A percentile compares a stretch with the other conserved stretches of the same genome.
Conservation (phyloP, 805 yeast genomes). For the Saturnispora sanitii region DNA sequence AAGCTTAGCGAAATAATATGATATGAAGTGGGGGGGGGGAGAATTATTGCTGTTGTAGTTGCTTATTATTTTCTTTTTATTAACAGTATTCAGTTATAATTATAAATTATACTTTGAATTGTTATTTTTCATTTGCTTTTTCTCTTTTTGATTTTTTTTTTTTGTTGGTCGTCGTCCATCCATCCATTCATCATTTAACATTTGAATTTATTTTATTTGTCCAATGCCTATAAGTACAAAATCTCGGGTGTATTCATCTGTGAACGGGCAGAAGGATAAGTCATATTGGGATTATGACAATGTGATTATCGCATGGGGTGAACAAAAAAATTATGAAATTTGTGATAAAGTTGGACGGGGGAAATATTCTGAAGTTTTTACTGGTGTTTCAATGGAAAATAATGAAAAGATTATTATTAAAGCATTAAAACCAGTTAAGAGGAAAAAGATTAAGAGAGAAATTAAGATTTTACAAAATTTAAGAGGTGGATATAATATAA, state of each 20-base stretch:
- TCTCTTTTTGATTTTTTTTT: no score
- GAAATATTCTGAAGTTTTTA: constrained; percentile 90
- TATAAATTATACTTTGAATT: no score
- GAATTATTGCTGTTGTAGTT: no score
- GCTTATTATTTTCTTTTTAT: no score
- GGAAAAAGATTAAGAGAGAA: constrained; percentile 85
- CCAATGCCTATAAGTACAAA: constrained; percentile 13
- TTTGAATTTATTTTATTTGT: no score
- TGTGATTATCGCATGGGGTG: constrained; percentile 51
- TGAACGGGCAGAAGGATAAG: constrained; percentile 53
- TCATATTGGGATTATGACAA: constrained; percentile 85
- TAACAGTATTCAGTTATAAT: not conserved
- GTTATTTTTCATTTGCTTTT: no score
- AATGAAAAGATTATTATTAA: constrained; percentile 70
- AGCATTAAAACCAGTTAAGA: constrained; percentile 85
- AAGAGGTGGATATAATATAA: constrained; percentile 75
- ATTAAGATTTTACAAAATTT: constrained; percentile 79
- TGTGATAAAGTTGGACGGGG: constrained; percentile 83
- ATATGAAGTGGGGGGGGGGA: no score
- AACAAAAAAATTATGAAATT: constrained; percentile 48
- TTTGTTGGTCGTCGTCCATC: no score
- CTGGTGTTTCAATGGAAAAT: constrained; percentile 62
- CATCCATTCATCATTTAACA: no score
- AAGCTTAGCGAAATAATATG: no score
- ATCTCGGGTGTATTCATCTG: constrained; percentile 63